Percentiles rank a stretch among this genome's conserved stretches.
phyloP scores from a whole-genome alignment of 805 yeast species.

The Myxozyma nipponensis region DNA sequence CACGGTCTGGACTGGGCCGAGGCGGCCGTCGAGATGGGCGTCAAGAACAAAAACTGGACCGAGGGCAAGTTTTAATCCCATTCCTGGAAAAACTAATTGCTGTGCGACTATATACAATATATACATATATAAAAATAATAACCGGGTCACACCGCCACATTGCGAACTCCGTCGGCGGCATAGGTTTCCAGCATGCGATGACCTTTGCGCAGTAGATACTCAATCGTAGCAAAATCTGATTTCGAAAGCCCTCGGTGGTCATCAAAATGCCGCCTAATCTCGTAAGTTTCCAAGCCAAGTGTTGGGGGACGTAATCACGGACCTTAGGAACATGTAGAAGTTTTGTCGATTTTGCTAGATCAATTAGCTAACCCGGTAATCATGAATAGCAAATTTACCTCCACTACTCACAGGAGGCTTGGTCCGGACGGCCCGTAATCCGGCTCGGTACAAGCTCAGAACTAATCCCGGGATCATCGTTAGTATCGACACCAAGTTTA shows the following conservation, averaged over 20 bases:
- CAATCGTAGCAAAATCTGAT: constrained; percentile 81
- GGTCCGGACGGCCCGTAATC: constrained; percentile 45
- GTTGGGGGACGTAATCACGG: neutral
- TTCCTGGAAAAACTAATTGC: too few species aligned
- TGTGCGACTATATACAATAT: constrained; percentile 1
- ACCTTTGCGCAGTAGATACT: constrained; percentile 77
- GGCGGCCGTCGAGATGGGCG: constrained; percentile 93
- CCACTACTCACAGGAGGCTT: constrained; percentile 46
- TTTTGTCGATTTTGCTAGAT: constrained; percentile 41
- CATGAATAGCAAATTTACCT: neutral
- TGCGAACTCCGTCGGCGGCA: constrained; percentile 65
- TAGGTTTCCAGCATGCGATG: constrained; percentile 67
- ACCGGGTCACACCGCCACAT: constrained; percentile 41
- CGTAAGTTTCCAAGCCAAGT: neutral
- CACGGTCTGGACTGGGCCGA: constrained; percentile 99
- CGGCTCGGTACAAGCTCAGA: constrained; percentile 47
- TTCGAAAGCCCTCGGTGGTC: constrained; percentile 56
- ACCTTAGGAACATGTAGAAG: constrained; percentile 47
- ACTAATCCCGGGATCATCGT: constrained; percentile 28
- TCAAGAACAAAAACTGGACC: constrained; percentile 32
- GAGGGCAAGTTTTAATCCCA: constrained; percentile 19
- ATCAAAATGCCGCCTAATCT: constrained; percentile 54
- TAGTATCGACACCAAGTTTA: too few species aligned
- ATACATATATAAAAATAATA: neutral
- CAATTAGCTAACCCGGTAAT: neutral